Percentiles rank a stretch among this genome's conserved stretches.
Conservation (phyloP, 2,329 filamentous ascomycete species). For the Triangularia setosa region DNA sequence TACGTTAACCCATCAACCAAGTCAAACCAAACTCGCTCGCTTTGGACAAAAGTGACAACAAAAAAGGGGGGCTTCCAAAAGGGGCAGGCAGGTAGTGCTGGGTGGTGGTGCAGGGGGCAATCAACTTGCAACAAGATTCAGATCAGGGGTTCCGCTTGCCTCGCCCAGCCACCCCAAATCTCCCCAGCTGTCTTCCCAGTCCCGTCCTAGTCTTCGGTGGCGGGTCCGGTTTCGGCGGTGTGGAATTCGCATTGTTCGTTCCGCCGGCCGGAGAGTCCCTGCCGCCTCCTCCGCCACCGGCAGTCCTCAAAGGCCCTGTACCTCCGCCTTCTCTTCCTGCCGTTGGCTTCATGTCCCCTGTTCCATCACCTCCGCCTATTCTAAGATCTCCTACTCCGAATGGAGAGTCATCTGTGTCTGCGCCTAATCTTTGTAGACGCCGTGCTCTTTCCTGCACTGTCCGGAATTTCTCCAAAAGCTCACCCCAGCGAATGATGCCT, state of each 20-base stretch:
- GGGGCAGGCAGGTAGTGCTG: neutral
- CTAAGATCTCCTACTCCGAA: constrained; percentile 38
- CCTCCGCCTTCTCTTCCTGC: neutral
- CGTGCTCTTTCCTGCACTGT: constrained; percentile 83
- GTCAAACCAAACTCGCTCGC: neutral
- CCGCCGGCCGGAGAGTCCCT: constrained; percentile 38
- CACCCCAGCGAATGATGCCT: constrained; percentile 80
- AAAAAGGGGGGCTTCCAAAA: constrained; percentile 4
- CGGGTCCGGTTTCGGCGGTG: constrained; percentile 32
- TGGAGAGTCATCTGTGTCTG: constrained; percentile 45
- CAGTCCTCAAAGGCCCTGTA: constrained; percentile 4
- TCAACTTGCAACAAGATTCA: neutral
- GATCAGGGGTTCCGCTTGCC: constrained; percentile 46
- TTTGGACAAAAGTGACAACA: neutral
- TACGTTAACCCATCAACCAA: neutral
- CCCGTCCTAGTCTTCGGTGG: constrained; percentile 58
- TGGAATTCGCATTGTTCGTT: constrained; percentile 27
- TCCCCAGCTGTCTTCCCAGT: constrained; percentile 64
- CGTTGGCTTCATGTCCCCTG: neutral
- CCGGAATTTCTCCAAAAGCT: constrained; percentile 92
- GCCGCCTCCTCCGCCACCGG: neutral
- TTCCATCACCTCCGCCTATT: constrained; percentile 38
- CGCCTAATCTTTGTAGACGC: constrained; percentile 59
- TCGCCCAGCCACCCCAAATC: constrained; percentile 63
- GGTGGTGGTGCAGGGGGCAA: neutral